Evolutionary conservation across 345 rosid species (phyloP).

Genomic region (Stellera chamaejasme): DNA sequence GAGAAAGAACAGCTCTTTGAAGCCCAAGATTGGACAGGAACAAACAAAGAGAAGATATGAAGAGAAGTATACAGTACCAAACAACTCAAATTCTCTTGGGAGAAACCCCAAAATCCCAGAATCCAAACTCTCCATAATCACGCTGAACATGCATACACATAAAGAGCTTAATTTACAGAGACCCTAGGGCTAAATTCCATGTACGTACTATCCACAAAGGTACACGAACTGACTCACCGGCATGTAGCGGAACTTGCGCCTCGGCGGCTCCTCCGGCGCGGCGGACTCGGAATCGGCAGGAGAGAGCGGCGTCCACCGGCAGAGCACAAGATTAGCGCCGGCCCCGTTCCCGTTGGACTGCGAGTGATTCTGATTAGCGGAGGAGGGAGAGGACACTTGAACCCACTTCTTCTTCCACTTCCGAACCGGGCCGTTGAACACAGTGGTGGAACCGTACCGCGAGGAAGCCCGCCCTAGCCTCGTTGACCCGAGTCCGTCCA

Average conservation of each 20-base stretch:
- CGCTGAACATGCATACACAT: not conserved
- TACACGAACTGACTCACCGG: constrained; percentile 40
- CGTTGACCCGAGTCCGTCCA: constrained; percentile 84
- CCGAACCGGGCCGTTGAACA: constrained; percentile 86
- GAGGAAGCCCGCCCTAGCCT: constrained; percentile 79
- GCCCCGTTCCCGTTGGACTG: constrained; percentile 29
- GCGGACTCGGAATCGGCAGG: constrained; percentile 19
- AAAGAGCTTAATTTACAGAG: no score
- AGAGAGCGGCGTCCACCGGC: constrained; percentile 89
- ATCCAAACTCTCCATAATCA: not conserved
- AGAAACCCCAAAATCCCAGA: constrained; percentile 3
- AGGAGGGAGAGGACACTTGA: constrained; percentile 50
- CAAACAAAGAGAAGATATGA: no score
- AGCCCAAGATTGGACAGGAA: no score
- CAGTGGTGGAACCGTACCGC: constrained; percentile 67
- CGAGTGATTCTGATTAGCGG: constrained; percentile 26
- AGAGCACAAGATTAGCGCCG: constrained; percentile 60
- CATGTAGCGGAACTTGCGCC: constrained; percentile 74
- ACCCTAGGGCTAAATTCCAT: no score
- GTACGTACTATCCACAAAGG: not conserved
- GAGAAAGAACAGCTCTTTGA: no score
- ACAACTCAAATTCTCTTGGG: no score
- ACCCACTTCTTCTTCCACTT: constrained; percentile 99
- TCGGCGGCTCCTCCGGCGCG: constrained; percentile 54
- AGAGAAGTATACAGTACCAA: no score